Conservation (phyloP, 2,329 filamentous ascomycete species). For the Diaporthe humulicola region DNA sequence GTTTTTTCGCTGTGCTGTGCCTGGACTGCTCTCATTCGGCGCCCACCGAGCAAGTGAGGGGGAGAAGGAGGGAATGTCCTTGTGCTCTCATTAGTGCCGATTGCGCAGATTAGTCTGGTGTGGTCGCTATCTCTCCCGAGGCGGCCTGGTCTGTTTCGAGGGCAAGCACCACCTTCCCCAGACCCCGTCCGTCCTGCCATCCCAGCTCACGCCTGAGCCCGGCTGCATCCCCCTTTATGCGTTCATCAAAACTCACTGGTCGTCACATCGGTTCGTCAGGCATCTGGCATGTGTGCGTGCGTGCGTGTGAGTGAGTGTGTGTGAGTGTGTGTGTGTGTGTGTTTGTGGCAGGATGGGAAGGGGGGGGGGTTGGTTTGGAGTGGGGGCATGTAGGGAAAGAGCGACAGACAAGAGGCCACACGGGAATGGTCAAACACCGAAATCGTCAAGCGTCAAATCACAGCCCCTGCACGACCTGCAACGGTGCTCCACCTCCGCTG, state of each 20-base stretch:
- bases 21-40: background rate
- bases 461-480: constrained; percentile 18
- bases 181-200: constrained; percentile 1
- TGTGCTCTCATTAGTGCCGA: constrained; percentile 11
- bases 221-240: constrained; percentile 29
- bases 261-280: constrained; percentile 18
- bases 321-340: background rate
- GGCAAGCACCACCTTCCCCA: background rate
- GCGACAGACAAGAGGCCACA: background rate
- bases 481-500: constrained; percentile 18
- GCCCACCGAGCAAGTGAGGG: constrained; percentile 14
- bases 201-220: background rate
- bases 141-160: background rate
- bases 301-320: background rate
- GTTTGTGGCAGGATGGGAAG: background rate
- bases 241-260: constrained; percentile 2
- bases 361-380: background rate
- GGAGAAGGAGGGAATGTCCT: background rate
- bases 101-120: constrained; percentile 24
- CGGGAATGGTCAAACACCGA: constrained; percentile 14
- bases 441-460: constrained; percentile 27
- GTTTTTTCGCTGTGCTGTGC: background rate
- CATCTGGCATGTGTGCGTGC: background rate
- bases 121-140: constrained; percentile 12
- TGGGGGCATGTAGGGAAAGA: constrained; percentile 21